Percentiles rank a stretch among this genome's conserved stretches.
Evolutionary conservation across 2,329 filamentous ascomycete species (phyloP).

Genomic region (Blastomyces parvus): DNA sequence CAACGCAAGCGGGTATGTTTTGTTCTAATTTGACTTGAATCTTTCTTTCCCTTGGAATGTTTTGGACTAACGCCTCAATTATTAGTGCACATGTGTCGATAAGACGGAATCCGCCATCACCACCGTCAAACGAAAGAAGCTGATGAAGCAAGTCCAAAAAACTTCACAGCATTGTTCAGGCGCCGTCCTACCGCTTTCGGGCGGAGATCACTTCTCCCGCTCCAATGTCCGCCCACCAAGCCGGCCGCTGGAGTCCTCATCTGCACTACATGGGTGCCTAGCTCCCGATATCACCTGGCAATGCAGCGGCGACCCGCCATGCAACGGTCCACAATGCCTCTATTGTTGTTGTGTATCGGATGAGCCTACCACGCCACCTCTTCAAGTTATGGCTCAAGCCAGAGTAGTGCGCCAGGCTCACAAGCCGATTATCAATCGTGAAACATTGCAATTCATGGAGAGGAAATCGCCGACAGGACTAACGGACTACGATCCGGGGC

Average conservation of each 20-base stretch:
- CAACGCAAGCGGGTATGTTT: constrained; percentile 35
- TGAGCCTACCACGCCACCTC: background rate
- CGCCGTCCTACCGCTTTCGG: background rate
- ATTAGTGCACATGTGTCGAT: background rate
- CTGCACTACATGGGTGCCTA: background rate
- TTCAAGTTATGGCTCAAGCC: background rate
- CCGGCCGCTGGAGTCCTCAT: background rate
- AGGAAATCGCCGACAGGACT: background rate
- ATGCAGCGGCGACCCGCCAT: background rate
- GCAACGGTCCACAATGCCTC: background rate
- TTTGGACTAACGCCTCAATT: background rate
- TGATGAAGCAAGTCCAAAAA: background rate
- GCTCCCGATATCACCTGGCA: background rate
- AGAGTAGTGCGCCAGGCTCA: background rate
- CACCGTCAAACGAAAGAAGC: background rate
- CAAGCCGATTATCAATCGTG: background rate
- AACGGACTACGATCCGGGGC: background rate
- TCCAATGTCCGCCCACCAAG: background rate
- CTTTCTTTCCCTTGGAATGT: background rate
- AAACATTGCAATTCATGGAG: background rate
- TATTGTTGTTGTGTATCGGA: background rate
- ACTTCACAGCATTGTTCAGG: background rate
- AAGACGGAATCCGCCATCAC: background rate
- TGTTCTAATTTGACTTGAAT: background rate
- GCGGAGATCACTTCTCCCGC: background rate